phyloP scores from a whole-genome alignment of 805 yeast species.

The Wickerhamomyces ciferrii region DNA sequence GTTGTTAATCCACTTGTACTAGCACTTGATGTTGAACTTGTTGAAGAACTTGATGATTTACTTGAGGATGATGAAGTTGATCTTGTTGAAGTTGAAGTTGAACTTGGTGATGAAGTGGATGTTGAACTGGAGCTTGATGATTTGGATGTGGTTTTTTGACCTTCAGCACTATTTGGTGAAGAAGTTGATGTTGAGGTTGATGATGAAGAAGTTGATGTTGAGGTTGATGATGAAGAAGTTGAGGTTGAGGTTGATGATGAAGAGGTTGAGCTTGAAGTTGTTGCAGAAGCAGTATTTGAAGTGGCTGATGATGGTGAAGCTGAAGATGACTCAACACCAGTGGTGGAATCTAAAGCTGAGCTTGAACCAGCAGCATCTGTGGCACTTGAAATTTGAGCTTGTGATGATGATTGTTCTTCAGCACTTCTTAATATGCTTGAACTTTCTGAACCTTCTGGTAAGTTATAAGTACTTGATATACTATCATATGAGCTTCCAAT shows the following conservation, averaged over 20 bases:
- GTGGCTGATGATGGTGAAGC: slow-evolving; percentile 15
- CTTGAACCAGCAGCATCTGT: slow-evolving; percentile 11
- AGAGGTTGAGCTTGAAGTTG: slow-evolving; percentile 12
- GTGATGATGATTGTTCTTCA: not conserved
- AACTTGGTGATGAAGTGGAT: slow-evolving; percentile 1
- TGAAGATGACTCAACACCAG: slow-evolving; percentile 14
- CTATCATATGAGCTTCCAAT: slow-evolving; percentile 15
- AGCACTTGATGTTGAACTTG: slow-evolving; percentile 17
- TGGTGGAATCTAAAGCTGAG: slow-evolving; percentile 17
- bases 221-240: slow-evolving; percentile 3
- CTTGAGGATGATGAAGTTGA: slow-evolving; percentile 12
- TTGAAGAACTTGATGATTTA: slow-evolving; percentile 11
- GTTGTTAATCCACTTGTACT: slow-evolving; percentile 8
- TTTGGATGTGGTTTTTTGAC: slow-evolving; percentile 2
- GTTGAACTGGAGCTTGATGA: slow-evolving; percentile 15
- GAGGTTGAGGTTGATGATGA: slow-evolving; percentile 6
- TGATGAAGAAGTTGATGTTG: slow-evolving; percentile 2
- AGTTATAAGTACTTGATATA: not conserved
- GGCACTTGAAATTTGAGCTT: not conserved
- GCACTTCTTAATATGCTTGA: too few relatives aligned
- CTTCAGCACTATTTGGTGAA: not conserved
- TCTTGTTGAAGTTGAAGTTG: slow-evolving; percentile 1
- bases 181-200: slow-evolving; percentile 2
- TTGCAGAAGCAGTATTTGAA: slow-evolving; percentile 10
- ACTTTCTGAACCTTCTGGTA: not conserved